Evolutionary conservation across 805 yeast genomes (phyloP), one percentile per base, ranked within the genome.

Genomic region (Ogataea minuta): DNA sequence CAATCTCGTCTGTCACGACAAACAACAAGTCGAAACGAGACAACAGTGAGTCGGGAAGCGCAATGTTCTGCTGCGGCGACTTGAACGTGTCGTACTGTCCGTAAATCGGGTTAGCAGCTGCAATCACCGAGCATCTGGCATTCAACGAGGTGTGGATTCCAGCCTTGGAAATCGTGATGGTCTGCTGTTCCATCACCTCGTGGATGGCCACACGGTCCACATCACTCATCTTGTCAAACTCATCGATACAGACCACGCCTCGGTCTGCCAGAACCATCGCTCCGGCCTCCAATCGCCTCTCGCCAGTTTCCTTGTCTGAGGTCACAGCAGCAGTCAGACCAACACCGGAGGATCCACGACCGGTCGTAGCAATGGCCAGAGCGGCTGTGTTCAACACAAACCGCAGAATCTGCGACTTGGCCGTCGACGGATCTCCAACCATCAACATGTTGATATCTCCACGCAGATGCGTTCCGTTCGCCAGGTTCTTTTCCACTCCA

Each of bases 171-270:
- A 91, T 90, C 2, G 98, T 90, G 20, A 91, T 96, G 0, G 99
- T 93, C 64, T 93, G 99, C 67, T 93, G 99, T 69, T 93, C 99
- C 99, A 93, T 93, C 34, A 93, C 99, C 74, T 93, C 99, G 66
- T 93, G 99, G 57, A 93, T 93, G 1, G 98, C 98, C 36, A 93
- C 98, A 60, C 99, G 77, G 68, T 93, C 99, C 19, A 81, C 78
- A 62, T 93, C 99, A 46, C 86, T 82, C 99, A 93, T 93, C 66
- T 93, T 93, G 68, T 91, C 99, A 59, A 93, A 93, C 71, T 93
- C 99, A 72, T 93, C 99, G 56, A 93, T 95, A 76, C 99, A 93
- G 28, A 93, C 97, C 41, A 93, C 76, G 48, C 99, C 99, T 49
- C 97, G 72, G 65, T 93, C 99, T 9, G 98, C 99, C 47, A 93